Conservation (phyloP, 2,329 filamentous ascomycete genomes). For the Aspergillus quadricinctus region DNA sequence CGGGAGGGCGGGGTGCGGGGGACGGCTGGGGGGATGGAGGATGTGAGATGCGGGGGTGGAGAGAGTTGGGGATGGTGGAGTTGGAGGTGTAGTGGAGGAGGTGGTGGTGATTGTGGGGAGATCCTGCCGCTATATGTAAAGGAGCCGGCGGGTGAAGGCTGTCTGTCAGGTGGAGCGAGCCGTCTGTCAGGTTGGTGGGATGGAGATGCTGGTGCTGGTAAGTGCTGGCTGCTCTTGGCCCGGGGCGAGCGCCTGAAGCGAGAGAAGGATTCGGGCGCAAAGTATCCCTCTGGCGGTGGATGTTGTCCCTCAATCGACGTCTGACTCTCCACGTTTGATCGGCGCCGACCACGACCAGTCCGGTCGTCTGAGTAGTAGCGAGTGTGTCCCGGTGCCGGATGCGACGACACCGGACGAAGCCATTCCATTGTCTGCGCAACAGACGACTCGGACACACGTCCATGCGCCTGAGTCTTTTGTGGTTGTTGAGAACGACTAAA, state of each 20-base stretch:
- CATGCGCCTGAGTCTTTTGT: neutral
- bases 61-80: neutral
- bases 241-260: neutral
- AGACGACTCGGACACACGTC: neutral
- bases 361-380: neutral
- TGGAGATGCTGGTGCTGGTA: neutral
- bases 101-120: neutral
- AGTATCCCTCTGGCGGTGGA: conserved; percentile 17
- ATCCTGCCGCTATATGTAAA: neutral
- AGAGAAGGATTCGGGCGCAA: conserved; percentile 15
- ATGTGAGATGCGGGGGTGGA: conserved; percentile 1
- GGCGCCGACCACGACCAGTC: neutral
- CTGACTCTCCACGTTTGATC: conserved; percentile 3
- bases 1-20: conserved; percentile 12
- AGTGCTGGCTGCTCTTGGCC: neutral
- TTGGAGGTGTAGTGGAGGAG: neutral
- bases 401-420: conserved; percentile 5
- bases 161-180: neutral
- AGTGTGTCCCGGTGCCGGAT: conserved; percentile 2
- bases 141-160: neutral
- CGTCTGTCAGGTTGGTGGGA: neutral
- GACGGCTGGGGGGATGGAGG: conserved; percentile 5
- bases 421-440: conserved; percentile 1
- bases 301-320: conserved; percentile 7
- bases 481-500: conserved; percentile 11